Evolutionary conservation across 257 asterid species (phyloP).

Genomic region (Phtheirospermum japonicum): DNA sequence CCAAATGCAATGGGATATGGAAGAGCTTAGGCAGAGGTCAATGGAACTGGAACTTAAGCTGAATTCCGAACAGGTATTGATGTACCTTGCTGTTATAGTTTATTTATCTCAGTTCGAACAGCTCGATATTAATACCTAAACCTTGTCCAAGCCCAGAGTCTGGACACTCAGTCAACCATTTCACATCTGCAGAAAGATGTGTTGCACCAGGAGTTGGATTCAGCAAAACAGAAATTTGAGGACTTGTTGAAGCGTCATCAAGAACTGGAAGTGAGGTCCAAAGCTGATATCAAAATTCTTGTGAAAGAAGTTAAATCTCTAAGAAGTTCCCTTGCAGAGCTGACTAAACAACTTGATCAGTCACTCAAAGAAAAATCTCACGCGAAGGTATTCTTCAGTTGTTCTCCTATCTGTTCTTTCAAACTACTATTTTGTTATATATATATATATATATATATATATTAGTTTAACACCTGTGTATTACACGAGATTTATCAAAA

Average conservation of each 20-base stretch:
- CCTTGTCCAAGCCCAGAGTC: slow-evolving; percentile 44
- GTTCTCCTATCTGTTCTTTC: slow-evolving; percentile 11
- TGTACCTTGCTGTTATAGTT: slow-evolving; percentile 22
- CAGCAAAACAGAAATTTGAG: slow-evolving; percentile 52
- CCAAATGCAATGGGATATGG: slow-evolving; percentile 99
- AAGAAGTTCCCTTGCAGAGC: slow-evolving; percentile 66
- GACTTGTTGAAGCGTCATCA: slow-evolving; percentile 62
- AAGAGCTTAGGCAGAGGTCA: slow-evolving; percentile 78
- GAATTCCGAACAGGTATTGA: slow-evolving; percentile 63
- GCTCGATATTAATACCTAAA: slow-evolving; percentile 16
- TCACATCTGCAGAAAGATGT: slow-evolving; percentile 46
- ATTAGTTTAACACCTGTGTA: too few relatives aligned
- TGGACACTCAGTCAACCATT: slow-evolving; percentile 32
- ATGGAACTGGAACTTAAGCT: slow-evolving; percentile 84
- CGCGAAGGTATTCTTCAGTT: slow-evolving; percentile 55
- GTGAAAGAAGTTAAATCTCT: slow-evolving; percentile 91
- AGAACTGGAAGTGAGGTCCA: slow-evolving; percentile 73
- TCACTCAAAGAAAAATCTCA: slow-evolving; percentile 51
- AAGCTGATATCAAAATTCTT: slow-evolving; percentile 83
- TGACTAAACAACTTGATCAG: slow-evolving; percentile 62
- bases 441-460: too few relatives aligned
- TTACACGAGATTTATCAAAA: too few relatives aligned
- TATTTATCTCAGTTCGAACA: slow-evolving; percentile 20
- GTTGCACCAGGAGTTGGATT: slow-evolving; percentile 56
- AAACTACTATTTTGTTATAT: neutral